Base-by-base conservation (phyloP, 2,329 filamentous ascomycete genomes). In the Claviceps digitariae region DNA sequence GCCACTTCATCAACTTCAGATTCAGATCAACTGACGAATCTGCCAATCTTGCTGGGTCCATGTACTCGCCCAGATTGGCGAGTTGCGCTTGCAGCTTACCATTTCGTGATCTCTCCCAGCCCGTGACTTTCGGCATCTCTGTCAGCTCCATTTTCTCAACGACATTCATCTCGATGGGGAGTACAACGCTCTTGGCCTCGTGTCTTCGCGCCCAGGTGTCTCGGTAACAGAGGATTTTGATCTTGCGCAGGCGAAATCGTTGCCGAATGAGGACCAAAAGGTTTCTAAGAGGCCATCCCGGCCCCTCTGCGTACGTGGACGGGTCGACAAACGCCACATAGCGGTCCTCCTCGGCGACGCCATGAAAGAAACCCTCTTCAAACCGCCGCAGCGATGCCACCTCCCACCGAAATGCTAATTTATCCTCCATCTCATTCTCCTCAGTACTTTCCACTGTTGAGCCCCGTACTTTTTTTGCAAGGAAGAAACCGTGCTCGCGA, bases 1-100 rank as follows among this genome's bases (percentile, higher is more conserved):
- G 84, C 93, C 93, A 98, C 71, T 96, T 98, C 84, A 98, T 98
- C 54, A 98, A 77, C 70, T 97, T 97, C 56, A 97, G 75, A 63
- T 98, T 98, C 55, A 98, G 77, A 63, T 98, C 93, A 10, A 97
- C 91, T 0, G 90, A 90, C 66, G 95, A 90, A 64, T 97, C 90
- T 23, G 93, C 93, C 20, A 97, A 74, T 63, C 84, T 83, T 36
- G 78, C 74, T 7, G 93, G 91, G 64, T 98, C 90, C 86, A 98
- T 91, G 61, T 95, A 95, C 61, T 93, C 89, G 21, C 86, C 86
- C 9, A 98, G 75, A 62, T 94, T 89, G 15, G 89, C 88, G 20
- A 85, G 78, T 59, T 87, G 83, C 17, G 87, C 83, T 20, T 81
- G 80, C 20, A 97, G 74, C 64, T 94, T 95, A 27, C 86, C 85